Evolutionary conservation across 129 eudicot species (phyloP), one percentile per base, ranked within the genome.

Genomic region (Pulicaria dysenterica): DNA sequence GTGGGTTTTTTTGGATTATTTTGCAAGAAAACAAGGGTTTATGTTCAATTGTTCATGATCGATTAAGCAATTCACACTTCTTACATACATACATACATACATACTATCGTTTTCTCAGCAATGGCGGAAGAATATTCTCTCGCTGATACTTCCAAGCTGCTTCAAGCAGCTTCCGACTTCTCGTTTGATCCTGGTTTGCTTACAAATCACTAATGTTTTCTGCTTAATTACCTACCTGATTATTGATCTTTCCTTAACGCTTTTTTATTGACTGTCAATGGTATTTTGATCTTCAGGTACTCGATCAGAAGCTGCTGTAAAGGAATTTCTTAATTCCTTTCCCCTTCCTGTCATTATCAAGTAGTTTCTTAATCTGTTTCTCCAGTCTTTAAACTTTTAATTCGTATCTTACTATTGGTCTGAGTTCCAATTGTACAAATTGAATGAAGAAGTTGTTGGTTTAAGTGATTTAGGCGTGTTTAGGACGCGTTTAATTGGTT

Each of bases 151-250:
- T 65, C 86, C 44, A 76, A 83, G 54, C 80, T 92, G 11, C 83
- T 87, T 1, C 86, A 77, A 74, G 95, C 95, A 11, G 95, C 98
- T 70, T 77, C 96, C 19, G 98, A 92, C 15, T 89, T 93, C 76
- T 90, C 96, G 3, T 66, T 49, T 73, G 65, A 85, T 71, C 98
- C 96, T 10, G 98, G 98, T 92, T 47, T 1, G 31, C 54, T 58
- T 55, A 48, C 63, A 61, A 7, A 58, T 11, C 42, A 55, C 67
- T 4, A 36, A 8, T 55, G 17, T 19, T 7, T 12, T 15, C 40
- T 54, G 36, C 49, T 47, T 38, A 46, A 11, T 67, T 40, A 9
- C 19, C 50, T 40, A 9, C 19, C 50, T 72, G 12, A 24, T 51
- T 11, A 4, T 65, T 44, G 7, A 5, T 78, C 58, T 43, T 75